A percentile compares a stretch with the other conserved stretches of the same genome.
Evolutionary conservation across 164 flowering plant genomes (phyloP).

Genomic region (Aristolochia contorta): DNA sequence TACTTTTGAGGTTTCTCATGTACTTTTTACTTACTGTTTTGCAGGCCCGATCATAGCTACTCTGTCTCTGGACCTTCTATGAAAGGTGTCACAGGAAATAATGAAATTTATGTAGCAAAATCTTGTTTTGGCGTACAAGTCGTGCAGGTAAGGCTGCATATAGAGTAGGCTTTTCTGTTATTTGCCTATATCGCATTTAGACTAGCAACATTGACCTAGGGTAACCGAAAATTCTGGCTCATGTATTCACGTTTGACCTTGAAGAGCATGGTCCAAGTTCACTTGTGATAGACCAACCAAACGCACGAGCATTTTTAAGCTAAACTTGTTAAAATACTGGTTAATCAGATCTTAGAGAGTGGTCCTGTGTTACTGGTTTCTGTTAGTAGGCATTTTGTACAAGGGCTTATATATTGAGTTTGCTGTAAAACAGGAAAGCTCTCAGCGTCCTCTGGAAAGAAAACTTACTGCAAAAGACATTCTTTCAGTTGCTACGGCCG

Average conservation of each 20-base stretch:
- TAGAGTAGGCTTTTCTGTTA: not conserved
- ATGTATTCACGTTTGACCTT: too few relatives aligned
- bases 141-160: conserved; percentile 60
- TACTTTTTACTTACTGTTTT: conserved; percentile 5
- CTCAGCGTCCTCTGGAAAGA: conserved; percentile 41
- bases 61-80: conserved; percentile 77
- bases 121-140: conserved; percentile 84
- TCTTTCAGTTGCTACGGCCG: conserved; percentile 80
- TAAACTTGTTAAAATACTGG: too few relatives aligned
- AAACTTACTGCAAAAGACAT: conserved; percentile 62
- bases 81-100: conserved; percentile 52
- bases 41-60: conserved; percentile 86
- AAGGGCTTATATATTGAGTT: not conserved
- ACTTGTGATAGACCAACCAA: too few relatives aligned
- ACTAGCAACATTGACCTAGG: too few relatives aligned
- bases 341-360: too few relatives aligned
- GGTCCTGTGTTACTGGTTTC: not conserved
- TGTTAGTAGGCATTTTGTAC: not conserved
- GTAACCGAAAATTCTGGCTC: too few relatives aligned
- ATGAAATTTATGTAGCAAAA: conserved; percentile 63
- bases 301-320: too few relatives aligned
- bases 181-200: too few relatives aligned
- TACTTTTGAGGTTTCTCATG: not conserved
- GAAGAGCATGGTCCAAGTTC: too few relatives aligned
- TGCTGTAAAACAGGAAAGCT: conserved; percentile 50